Conservation (phyloP, 2,329 filamentous ascomycete species). For the Ophidiomyces ophidiicola region DNA sequence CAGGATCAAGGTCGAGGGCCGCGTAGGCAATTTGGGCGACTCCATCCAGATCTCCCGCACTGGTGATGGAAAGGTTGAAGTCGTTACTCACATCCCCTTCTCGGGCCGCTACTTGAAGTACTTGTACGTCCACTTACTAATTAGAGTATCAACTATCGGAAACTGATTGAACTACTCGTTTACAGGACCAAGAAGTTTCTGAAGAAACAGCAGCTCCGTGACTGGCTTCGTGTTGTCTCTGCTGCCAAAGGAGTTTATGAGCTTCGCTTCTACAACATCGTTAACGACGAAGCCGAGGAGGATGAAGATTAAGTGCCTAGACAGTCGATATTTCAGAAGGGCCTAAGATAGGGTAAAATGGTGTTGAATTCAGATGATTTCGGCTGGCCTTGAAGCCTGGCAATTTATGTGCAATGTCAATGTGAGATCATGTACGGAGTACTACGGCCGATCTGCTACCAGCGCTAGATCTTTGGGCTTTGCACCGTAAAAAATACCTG, state of each 20-base stretch:
- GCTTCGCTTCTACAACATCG: conserved; percentile 99
- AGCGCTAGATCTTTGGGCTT: too few species aligned
- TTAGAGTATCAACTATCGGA: neutral
- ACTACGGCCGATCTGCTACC: too few species aligned
- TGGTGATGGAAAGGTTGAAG: conserved; percentile 95
- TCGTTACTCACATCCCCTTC: conserved; percentile 94
- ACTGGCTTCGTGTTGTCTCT: conserved; percentile 98
- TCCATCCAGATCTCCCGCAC: conserved; percentile 77
- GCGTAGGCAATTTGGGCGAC: conserved; percentile 95
- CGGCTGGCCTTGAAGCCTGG: too few species aligned
- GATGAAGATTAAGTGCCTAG: conserved; percentile 95
- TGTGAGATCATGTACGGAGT: too few species aligned
- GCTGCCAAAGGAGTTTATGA: conserved; percentile 98
- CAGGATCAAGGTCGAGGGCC: conserved; percentile 99
- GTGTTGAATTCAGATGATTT: too few species aligned
- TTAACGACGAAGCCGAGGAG: conserved; percentile 94
- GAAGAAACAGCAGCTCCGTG: conserved; percentile 99
- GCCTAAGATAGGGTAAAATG: too few species aligned
- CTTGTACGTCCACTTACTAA: conserved; percentile 52
- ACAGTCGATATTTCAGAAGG: too few species aligned
- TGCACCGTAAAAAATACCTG: too few species aligned
- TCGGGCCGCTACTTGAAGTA: conserved; percentile 99
- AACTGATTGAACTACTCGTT: conserved; percentile 1
- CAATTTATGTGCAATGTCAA: too few species aligned
- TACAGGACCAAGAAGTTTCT: conserved; percentile 98